Evolutionary conservation across 768 basidiomycete genomes (phyloP).

Genomic region (Hortiboletus flavorubellus): DNA sequence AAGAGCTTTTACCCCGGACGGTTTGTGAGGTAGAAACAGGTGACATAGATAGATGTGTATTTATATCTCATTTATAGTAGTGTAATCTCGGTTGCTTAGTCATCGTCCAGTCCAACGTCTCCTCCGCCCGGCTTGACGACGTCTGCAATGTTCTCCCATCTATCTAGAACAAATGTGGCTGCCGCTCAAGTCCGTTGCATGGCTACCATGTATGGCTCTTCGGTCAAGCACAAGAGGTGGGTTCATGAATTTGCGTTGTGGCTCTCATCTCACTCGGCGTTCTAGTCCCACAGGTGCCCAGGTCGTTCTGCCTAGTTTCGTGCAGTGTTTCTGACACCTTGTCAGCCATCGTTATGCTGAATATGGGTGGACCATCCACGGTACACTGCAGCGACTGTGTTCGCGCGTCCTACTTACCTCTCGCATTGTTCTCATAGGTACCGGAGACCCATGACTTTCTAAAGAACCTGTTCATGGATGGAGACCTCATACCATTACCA

Average conservation of each 20-base stretch:
- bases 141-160: slow-evolving; percentile 29
- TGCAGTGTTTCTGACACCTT: slow-evolving; percentile 18
- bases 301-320: background rate
- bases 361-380: slow-evolving; percentile 97
- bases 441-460: slow-evolving; percentile 92
- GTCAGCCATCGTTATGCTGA: slow-evolving; percentile 90
- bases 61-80: slow-evolving; percentile 3
- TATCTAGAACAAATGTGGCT: slow-evolving; percentile 16
- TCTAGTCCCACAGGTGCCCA: slow-evolving; percentile 59
- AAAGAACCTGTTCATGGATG: slow-evolving; percentile 85
- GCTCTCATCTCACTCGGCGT: slow-evolving; percentile 13
- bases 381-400: slow-evolving; percentile 41
- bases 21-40: background rate
- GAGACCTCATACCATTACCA: slow-evolving; percentile 93
- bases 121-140: background rate
- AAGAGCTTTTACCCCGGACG: background rate
- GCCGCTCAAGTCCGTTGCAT: slow-evolving; percentile 38
- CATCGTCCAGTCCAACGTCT: background rate
- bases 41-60: background rate
- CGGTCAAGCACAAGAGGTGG: slow-evolving; percentile 44
- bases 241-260: background rate
- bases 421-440: slow-evolving; percentile 48
- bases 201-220: slow-evolving; percentile 43
- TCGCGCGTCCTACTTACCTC: background rate
- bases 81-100: slow-evolving; percentile 15